phyloP scores from a whole-genome alignment of 2,329 filamentous ascomycete genomes.

The Venturia nashicola region DNA sequence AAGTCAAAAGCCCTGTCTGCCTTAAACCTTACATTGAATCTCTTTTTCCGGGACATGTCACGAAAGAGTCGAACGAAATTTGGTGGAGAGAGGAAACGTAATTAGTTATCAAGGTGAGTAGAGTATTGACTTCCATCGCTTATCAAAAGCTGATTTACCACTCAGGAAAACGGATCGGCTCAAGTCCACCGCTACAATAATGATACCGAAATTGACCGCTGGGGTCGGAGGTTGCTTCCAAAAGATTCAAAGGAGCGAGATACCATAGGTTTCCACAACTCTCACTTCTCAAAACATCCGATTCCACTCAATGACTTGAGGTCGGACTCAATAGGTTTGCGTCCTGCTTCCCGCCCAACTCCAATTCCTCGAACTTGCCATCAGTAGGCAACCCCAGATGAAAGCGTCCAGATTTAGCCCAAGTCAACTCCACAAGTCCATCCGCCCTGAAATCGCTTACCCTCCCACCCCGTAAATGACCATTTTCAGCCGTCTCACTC shows the following conservation, averaged over 20 bases:
- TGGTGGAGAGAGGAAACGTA: too few species aligned
- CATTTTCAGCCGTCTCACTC: conserved; percentile 14
- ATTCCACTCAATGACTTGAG: not conserved
- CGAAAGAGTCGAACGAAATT: too few species aligned
- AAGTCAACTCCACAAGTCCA: conserved; percentile 22
- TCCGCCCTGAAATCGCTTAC: conserved; percentile 26
- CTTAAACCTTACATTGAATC: too few species aligned
- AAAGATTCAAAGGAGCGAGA: not conserved
- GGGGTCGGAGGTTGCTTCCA: too few species aligned
- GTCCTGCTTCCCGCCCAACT: not conserved
- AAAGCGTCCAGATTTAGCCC: conserved; percentile 29
- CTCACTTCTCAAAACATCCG: not conserved
- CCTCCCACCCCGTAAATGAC: conserved; percentile 22
- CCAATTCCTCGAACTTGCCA: conserved; percentile 26
- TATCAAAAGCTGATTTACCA: not conserved
- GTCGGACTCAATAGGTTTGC: not conserved
- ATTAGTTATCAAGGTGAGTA: not conserved
- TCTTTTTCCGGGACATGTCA: too few species aligned
- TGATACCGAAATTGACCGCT: not conserved
- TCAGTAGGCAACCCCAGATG: conserved; percentile 31
- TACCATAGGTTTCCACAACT: not conserved
- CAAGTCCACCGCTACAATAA: not conserved
- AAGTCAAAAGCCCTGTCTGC: too few species aligned
- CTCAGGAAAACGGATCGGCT: not conserved
- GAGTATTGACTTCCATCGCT: not conserved